Percentiles rank a stretch among this genome's conserved stretches.
phyloP scores from a whole-genome alignment of 805 yeast genomes.

The Lipomyces yamadae region DNA sequence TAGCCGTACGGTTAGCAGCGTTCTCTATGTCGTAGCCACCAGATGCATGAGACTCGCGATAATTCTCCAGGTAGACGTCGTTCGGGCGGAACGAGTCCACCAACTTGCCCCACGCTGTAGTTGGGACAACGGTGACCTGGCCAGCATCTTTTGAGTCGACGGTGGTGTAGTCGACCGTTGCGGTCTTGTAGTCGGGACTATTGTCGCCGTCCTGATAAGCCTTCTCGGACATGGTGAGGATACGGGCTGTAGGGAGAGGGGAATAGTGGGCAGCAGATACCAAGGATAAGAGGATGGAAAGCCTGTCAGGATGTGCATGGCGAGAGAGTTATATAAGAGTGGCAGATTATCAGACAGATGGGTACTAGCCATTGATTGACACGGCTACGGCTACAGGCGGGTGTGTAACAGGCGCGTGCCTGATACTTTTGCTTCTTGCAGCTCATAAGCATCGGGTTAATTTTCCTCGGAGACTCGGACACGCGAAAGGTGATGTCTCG shows the following conservation, averaged over 20 bases:
- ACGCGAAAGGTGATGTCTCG: background rate
- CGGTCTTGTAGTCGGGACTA: background rate
- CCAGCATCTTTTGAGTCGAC: slow-evolving; percentile 1
- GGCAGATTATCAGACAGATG: background rate
- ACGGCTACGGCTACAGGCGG: background rate
- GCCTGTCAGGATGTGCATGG: background rate
- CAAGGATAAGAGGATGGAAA: background rate
- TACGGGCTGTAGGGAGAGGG: background rate
- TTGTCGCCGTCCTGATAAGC: background rate
- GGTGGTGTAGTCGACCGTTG: slow-evolving; percentile 9
- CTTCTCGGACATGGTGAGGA: slow-evolving; percentile 9
- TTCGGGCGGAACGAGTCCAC: slow-evolving; percentile 31
- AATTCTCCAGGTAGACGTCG: slow-evolving; percentile 13
- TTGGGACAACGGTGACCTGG: slow-evolving; percentile 6
- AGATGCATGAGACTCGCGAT: background rate
- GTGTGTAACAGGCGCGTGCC: slow-evolving; percentile 2
- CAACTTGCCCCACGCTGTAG: slow-evolving; percentile 16
- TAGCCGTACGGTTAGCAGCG: slow-evolving; percentile 46
- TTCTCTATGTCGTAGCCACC: slow-evolving; percentile 31
- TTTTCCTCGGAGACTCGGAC: background rate
- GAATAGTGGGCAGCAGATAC: background rate
- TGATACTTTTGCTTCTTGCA: too few relatives aligned
- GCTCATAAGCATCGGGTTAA: too few relatives aligned
- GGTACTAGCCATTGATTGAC: background rate
- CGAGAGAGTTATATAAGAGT: background rate